phyloP scores from a whole-genome alignment of 2,329 filamentous ascomycete species.

The Aspergillaceae sp. region DNA sequence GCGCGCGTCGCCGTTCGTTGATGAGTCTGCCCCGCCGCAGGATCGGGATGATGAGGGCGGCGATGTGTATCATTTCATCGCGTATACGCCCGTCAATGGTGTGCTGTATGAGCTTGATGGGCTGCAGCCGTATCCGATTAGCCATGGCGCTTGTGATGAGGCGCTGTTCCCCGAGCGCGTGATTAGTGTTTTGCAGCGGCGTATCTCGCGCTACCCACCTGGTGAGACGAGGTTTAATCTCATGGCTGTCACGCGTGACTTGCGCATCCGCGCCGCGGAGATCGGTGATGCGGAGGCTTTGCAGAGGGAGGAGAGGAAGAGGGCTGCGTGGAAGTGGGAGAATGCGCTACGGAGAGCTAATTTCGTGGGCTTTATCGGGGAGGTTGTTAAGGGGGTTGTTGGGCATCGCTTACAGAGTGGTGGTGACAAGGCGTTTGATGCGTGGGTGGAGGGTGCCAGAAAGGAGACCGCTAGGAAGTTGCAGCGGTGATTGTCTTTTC shows the following conservation, averaged over 20 bases:
- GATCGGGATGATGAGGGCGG: slow-evolving; percentile 59
- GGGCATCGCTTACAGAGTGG: slow-evolving; percentile 50
- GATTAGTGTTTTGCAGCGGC: slow-evolving; percentile 74
- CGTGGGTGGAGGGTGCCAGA: slow-evolving; percentile 67
- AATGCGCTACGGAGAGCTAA: slow-evolving; percentile 88
- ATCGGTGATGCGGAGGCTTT: slow-evolving; percentile 74
- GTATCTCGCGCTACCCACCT: slow-evolving; percentile 75
- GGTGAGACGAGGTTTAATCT: slow-evolving; percentile 94
- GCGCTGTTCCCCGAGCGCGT: slow-evolving; percentile 70
- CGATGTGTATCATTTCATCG: slow-evolving; percentile 96
- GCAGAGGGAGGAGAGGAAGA: slow-evolving; percentile 71
- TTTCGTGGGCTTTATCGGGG: slow-evolving; percentile 90
- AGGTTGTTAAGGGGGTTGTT: slow-evolving; percentile 82
- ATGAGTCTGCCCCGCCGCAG: slow-evolving; percentile 69
- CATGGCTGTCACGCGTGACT: slow-evolving; percentile 80
- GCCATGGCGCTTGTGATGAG: slow-evolving; percentile 65
- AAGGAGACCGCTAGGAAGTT: slow-evolving; percentile 32
- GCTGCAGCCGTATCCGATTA: slow-evolving; percentile 83
- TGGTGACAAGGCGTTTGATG: slow-evolving; percentile 58
- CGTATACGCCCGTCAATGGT: slow-evolving; percentile 74
- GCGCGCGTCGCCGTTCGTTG: slow-evolving; percentile 77
- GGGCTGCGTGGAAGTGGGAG: slow-evolving; percentile 85
- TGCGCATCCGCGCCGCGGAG: slow-evolving; percentile 66
- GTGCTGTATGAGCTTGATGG: slow-evolving; percentile 91
- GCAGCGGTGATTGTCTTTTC: neutral